A percentile compares a stretch with the other conserved stretches of the same genome.
Conservation (phyloP, 257 asterid species). For the Primulina eburnea region DNA sequence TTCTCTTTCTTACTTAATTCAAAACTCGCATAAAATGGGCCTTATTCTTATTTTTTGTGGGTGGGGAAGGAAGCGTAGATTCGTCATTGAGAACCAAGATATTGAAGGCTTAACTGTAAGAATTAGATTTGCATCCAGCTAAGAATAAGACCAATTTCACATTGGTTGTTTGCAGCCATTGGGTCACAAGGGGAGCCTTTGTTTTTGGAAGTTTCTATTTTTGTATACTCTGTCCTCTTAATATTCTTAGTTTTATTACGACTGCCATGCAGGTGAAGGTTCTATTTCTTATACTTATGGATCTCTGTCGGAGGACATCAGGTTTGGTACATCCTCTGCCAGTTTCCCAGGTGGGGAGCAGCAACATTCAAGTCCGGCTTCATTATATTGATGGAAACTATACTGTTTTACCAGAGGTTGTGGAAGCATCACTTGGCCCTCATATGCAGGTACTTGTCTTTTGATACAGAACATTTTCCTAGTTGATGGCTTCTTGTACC, state of each 20-base stretch:
- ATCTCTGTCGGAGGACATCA: constrained; percentile 93
- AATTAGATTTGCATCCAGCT: not conserved
- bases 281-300: constrained; percentile 93
- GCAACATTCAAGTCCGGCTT: constrained; percentile 89
- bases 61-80: too few relatives aligned
- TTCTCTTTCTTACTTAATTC: too few relatives aligned
- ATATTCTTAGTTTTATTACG: constrained; percentile 13
- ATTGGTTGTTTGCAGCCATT: not conserved
- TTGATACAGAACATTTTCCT: constrained; percentile 16
- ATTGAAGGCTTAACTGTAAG: not conserved
- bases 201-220: constrained; percentile 14
- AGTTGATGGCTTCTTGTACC: constrained; percentile 17
- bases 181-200: constrained; percentile 1
- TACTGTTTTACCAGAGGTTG: constrained; percentile 94
- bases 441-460: constrained; percentile 83
- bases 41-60: too few relatives aligned
- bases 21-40: too few relatives aligned
- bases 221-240: constrained; percentile 11
- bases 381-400: constrained; percentile 96
- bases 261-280: constrained; percentile 76
- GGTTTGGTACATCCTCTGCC: constrained; percentile 83
- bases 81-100: not conserved
- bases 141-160: not conserved
- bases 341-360: constrained; percentile 95
- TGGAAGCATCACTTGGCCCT: constrained; percentile 98